These are phyloP conservation scores for Schrenkiella parvula DNA, from an alignment of 345 rosid species.

Conservation along the genomic window DNA sequence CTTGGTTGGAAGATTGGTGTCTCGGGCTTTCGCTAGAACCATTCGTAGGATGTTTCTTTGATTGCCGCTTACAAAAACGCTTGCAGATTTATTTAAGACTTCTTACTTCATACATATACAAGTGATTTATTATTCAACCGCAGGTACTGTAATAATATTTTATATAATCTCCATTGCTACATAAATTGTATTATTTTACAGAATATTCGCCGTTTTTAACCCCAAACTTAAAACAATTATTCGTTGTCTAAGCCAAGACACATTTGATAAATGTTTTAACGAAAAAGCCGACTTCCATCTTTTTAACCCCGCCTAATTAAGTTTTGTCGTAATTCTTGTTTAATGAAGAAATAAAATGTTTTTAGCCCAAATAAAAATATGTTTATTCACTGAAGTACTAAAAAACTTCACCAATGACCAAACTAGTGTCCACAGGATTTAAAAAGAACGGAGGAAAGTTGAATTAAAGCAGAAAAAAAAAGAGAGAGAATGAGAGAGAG, in stretches of 20 bases:
- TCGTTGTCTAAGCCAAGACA: background rate
- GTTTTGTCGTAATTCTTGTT: background rate
- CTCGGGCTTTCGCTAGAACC: constrained; percentile 78
- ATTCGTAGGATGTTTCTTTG: constrained; percentile 61
- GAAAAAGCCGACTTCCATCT: background rate
- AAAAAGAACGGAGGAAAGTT: background rate
- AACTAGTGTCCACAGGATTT: constrained; percentile 1
- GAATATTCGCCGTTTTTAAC: background rate
- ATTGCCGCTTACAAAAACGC: constrained; percentile 15
- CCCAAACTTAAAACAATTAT: too few relatives aligned
- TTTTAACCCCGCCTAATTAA: background rate
- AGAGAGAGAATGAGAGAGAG: background rate
- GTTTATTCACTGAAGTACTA: background rate
- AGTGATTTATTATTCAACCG: background rate
- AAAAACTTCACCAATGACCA: constrained; percentile 1
- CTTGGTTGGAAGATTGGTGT: constrained; percentile 61
- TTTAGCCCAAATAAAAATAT: too few relatives aligned
- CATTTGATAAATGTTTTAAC: background rate
- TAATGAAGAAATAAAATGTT: background rate
- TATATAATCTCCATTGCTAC: background rate
- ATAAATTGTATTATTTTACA: background rate
- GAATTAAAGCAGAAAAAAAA: background rate
- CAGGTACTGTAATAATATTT: background rate
- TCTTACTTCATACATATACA: background rate
- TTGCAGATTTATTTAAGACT: background rate